Conservation (phyloP, 1,284 basidiomycete species). For the Boletus semigastroideus region DNA sequence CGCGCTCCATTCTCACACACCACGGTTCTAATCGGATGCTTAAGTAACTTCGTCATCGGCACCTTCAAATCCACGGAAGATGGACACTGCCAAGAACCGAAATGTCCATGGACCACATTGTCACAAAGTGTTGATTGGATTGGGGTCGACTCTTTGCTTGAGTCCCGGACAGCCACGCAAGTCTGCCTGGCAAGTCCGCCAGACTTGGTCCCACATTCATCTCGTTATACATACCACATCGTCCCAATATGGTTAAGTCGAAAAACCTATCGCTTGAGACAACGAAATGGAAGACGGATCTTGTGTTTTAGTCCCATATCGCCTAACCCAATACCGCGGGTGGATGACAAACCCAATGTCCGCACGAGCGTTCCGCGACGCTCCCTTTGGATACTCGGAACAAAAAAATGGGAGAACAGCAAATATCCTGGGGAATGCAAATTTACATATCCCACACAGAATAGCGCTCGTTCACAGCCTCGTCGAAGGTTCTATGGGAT, state of each 20-base stretch:
- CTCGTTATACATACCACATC: not conserved
- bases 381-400: slow-evolving; percentile 12
- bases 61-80: not conserved
- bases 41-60: slow-evolving; percentile 2
- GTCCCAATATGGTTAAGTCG: not conserved
- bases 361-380: slow-evolving; percentile 27
- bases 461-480: slow-evolving; percentile 3
- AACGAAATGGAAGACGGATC: slow-evolving; percentile 14
- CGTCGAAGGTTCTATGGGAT: not conserved
- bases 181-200: not conserved
- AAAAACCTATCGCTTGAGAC: not conserved
- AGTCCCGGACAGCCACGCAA: not conserved
- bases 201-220: slow-evolving; percentile 13
- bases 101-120: not conserved
- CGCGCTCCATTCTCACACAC: slow-evolving; percentile 15
- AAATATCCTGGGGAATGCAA: not conserved
- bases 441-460: slow-evolving; percentile 7
- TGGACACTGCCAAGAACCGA: not conserved
- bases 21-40: slow-evolving; percentile 1
- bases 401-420: not conserved
- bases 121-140: not conserved
- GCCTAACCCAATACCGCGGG: slow-evolving; percentile 19
- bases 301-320: not conserved
- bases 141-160: not conserved
- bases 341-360: not conserved